These are phyloP conservation scores for Penicillium longicatenatum DNA, from an alignment of 495 filamentous ascomycete genomes.

Conservation along the genomic window DNA sequence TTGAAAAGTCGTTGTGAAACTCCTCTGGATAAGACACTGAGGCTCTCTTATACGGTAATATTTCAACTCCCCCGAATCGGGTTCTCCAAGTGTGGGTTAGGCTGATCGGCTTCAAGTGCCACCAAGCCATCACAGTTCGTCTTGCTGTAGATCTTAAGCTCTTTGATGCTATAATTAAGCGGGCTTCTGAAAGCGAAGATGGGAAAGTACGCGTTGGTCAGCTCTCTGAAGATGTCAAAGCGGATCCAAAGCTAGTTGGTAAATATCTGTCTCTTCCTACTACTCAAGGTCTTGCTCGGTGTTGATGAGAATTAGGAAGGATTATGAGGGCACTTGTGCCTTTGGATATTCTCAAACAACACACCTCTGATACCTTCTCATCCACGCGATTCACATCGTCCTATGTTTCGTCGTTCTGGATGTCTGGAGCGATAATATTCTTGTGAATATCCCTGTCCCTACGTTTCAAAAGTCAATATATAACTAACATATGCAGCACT, in stretches of 20 bases:
- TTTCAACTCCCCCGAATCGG: no score
- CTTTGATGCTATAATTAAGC: not conserved
- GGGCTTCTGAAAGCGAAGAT: not conserved
- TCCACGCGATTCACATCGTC: not conserved
- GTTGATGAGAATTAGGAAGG: not conserved
- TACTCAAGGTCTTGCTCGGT: no score
- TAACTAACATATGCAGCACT: slow-evolving; percentile 1
- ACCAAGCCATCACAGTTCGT: slow-evolving; percentile 6
- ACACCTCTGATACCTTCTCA: not conserved
- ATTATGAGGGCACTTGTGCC: slow-evolving; percentile 3
- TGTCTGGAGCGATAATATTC: not conserved
- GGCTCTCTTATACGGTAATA: not conserved
- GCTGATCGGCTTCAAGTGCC: not conserved
- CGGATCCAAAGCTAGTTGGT: slow-evolving; percentile 4
- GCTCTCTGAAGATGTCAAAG: not conserved
- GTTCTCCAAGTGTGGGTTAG: no score
- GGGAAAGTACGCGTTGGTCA: not conserved
- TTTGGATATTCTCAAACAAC: slow-evolving; percentile 1
- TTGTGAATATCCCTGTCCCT: not conserved
- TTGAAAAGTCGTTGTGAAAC: not conserved
- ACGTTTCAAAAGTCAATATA: not conserved
- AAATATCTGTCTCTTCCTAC: not conserved
- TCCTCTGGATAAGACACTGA: slow-evolving; percentile 1
- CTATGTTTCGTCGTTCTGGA: not conserved
- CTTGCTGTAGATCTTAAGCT: slow-evolving; percentile 5